phyloP scores from a whole-genome alignment of 352 stramenopile genomes.

The Globisporangium nagaii region DNA sequence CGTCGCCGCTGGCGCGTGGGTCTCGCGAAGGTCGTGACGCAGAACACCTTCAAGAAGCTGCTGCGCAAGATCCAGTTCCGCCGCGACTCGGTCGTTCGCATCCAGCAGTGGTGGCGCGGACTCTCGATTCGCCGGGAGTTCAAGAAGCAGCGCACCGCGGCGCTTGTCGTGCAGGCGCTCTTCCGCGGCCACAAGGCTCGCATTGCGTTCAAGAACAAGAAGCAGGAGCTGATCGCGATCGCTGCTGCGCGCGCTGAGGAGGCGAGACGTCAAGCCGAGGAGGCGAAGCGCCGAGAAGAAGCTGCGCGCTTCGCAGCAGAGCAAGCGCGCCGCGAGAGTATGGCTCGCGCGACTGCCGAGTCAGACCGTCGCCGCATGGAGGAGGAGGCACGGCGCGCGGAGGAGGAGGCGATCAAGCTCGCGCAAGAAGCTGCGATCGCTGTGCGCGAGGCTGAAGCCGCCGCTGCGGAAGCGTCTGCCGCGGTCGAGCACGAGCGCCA shows the following conservation, averaged over 20 bases:
- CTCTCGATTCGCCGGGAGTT: slow-evolving; percentile 67
- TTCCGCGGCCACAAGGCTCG: slow-evolving; percentile 78
- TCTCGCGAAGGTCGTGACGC: slow-evolving; percentile 60
- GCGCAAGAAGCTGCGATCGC: slow-evolving; percentile 49
- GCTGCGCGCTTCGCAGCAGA: slow-evolving; percentile 55
- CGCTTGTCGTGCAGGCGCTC: slow-evolving; percentile 65
- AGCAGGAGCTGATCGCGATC: slow-evolving; percentile 79
- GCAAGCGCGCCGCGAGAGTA: slow-evolving; percentile 44
- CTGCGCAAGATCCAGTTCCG: slow-evolving; percentile 63
- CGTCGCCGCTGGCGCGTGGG: slow-evolving; percentile 66
- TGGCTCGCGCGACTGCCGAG: slow-evolving; percentile 43
- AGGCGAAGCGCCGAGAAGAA: slow-evolving; percentile 81
- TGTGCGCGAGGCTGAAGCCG: slow-evolving; percentile 53
- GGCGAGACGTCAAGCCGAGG: slow-evolving; percentile 64
- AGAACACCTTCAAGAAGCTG: slow-evolving; percentile 45
- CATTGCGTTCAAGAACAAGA: slow-evolving; percentile 76
- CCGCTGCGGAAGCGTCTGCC: slow-evolving; percentile 68
- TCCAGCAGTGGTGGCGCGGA: slow-evolving; percentile 85
- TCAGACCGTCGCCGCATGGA: slow-evolving; percentile 67
- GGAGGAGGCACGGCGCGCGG: slow-evolving; percentile 57
- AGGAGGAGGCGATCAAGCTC: slow-evolving; percentile 54
- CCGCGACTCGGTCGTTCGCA: slow-evolving; percentile 48
- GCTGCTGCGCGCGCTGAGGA: slow-evolving; percentile 70
- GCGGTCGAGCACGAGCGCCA: slow-evolving; percentile 79
- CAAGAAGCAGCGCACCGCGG: slow-evolving; percentile 74